Evolutionary conservation across 345 rosid species (phyloP).

Genomic region (Brassica rapa): DNA sequence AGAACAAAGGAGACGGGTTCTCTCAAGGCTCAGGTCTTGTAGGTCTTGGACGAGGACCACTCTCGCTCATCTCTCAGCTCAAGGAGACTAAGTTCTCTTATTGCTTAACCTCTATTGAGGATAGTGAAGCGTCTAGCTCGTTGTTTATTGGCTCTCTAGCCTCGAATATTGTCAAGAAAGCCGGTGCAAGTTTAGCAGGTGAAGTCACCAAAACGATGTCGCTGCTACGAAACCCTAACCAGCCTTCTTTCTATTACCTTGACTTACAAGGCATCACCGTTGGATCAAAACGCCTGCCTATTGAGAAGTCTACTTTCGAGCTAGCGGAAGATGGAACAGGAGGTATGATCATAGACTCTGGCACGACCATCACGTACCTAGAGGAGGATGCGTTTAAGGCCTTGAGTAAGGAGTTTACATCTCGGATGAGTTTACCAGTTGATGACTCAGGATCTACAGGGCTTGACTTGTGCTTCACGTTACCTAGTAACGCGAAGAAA

Average conservation of each 20-base stretch:
- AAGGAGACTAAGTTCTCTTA: constrained; percentile 77
- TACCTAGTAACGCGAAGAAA: constrained; percentile 43
- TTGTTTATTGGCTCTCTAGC: constrained; percentile 56
- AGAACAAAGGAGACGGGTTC: constrained; percentile 86
- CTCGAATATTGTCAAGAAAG: constrained; percentile 17
- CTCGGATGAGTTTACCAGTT: constrained; percentile 52
- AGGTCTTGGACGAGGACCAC: constrained; percentile 75
- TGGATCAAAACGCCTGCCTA: constrained; percentile 59
- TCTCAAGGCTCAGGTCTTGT: constrained; percentile 82
- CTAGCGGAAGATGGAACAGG: constrained; percentile 75
- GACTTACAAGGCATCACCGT: constrained; percentile 80
- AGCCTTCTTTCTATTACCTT: constrained; percentile 92
- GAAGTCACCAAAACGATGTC: constrained; percentile 51
- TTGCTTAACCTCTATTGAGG: constrained; percentile 73
- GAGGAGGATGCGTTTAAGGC: constrained; percentile 55
- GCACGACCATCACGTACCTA: constrained; percentile 82
- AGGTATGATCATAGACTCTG: constrained; percentile 89
- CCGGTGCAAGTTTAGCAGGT: not conserved
- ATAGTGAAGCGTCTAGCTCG: constrained; percentile 50
- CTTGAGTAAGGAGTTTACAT: constrained; percentile 57
- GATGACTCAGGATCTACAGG: constrained; percentile 62
- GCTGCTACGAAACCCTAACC: constrained; percentile 59
- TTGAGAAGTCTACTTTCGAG: constrained; percentile 63
- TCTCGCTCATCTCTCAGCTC: constrained; percentile 79
- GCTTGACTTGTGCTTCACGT: constrained; percentile 77